Base-by-base conservation (phyloP, 371 early-diverging fungal species). In the Mucor lusitanicus region DNA sequence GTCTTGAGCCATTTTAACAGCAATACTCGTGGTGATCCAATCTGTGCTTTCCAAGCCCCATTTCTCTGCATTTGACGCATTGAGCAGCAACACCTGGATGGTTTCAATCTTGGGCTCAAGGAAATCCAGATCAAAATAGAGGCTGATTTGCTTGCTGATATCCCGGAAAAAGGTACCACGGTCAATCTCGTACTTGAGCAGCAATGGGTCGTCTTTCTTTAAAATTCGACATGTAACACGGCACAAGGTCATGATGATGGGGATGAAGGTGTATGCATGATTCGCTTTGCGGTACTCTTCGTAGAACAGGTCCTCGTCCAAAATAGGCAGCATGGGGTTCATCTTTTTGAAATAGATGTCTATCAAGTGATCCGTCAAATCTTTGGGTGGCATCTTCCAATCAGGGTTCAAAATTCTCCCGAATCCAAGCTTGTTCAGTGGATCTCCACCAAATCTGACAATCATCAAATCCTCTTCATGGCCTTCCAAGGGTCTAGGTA, bases 1-100 rank as follows among this genome's bases (percentile, higher is more conserved):
- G 53, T 78, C 81, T 46, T 81, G 81, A 0, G 81, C 81, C 81
- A 81, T 78, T 66, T 81, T 81, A 8, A 77, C 75, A 6, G 77
- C 81, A 8, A 81, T 68, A 64, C 81, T 76, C n/a, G 68, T 70
- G 13, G 58, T 55, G 19, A 81, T 61, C 81, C 81, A 81, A 64
- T 75, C 71, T 6, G 42, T 30, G 30, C 77, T 75, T 40, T 81
- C 69, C 9, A 72, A 27, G 2, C 64, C 67, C 81, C 81, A 81
- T 55, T 70, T 70, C 0, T 67, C 42, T 3, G 77, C 59, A 58
- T 61, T 69, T 9, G 70, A 57, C 0, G 74, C 69, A 27, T 37
- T 58, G 1, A 78, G 30, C 11, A 81, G 33, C n/a, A 81, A 44
- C 8, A 71, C 59, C 55, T 81, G 81, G 30, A 78, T 69, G 9